Evolutionary conservation across 108 stramenopile genomes (phyloP).

Genomic region (Conticribra weissflogii): DNA sequence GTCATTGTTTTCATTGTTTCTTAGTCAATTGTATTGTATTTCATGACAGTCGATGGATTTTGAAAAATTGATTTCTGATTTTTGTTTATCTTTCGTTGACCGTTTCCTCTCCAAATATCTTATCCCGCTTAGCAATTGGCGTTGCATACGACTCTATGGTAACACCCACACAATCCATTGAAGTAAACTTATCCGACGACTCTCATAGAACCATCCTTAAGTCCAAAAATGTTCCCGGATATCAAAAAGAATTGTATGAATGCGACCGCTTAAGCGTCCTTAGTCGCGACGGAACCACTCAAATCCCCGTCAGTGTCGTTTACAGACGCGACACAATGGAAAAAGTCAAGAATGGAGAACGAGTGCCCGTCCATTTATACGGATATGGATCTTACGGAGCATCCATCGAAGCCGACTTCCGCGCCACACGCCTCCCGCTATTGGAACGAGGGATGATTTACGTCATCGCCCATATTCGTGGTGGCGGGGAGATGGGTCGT

Average conservation of each 20-base stretch:
- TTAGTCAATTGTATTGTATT: no score
- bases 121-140: conserved; percentile 35
- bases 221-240: conserved; percentile 79
- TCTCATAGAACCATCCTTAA: conserved; percentile 72
- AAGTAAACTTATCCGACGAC: conserved; percentile 54
- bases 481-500: conserved; percentile 98
- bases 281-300: conserved; percentile 74
- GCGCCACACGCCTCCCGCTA: conserved; percentile 68
- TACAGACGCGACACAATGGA: conserved; percentile 83
- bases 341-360: conserved; percentile 26
- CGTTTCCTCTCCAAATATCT: background rate
- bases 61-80: no score
- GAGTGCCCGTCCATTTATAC: conserved; percentile 78
- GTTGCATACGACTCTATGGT: conserved; percentile 84
- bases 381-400: conserved; percentile 93
- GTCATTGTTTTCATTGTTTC: no score
- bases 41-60: no score
- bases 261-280: conserved; percentile 73
- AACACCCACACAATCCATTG: conserved; percentile 68
- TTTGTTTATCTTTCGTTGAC: background rate
- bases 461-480: conserved; percentile 94
- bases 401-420: conserved; percentile 77
- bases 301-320: conserved; percentile 84
- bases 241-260: conserved; percentile 71
- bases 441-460: conserved; percentile 90